Base-by-base conservation (phyloP, 768 basidiomycete species). In the Sporobolomyces roseus region DNA sequence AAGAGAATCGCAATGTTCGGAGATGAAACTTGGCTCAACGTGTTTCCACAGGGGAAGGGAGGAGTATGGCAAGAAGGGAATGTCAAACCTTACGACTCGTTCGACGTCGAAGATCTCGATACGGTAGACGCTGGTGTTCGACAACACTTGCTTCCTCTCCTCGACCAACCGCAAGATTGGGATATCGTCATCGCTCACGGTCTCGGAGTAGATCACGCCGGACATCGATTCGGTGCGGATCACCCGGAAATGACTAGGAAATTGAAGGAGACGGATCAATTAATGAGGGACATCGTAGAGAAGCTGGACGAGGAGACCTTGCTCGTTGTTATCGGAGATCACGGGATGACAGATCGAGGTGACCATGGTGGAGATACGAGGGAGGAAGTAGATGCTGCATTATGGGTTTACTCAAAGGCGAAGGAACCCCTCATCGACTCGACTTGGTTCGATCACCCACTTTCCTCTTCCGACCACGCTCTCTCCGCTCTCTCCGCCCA, bases 51-150 rank as follows among this genome's bases (percentile, higher is more conserved):
- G 21, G 55, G 80, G 84, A 60, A 80, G 85, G 61, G 29, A 32
- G 53, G 68, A 25, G 72, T 73, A 5, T 73, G 64, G 65, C 81
- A 83, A 33, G 78, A 81, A 19, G 86, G 89, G 75, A 85, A 89
- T 82, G 83, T 88, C 1, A 88, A 85, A 76, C 88, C 93, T 0
- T 98, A 86, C 77, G 93, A 96, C 78, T 96, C 93, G 0, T 98
- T 99, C 83, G 93, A 98, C 78, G 96, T 99, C 66, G 96, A 98
- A 78, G 96, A 98, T 77, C 83, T 99, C 4, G 93, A 99, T 75
- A 88, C 91, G 0, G 96, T 98, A 53, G 96, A 99, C 75, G 82
- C 88, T 59, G 94, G 94, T 12, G 93, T 98, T 63, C 87, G 89
- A 43, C 75, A 80, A 16, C 87, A 97, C 74, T 81, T 98, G 7